Conservation (phyloP, 2,329 filamentous ascomycete genomes). For the Fusarium annulatum region DNA sequence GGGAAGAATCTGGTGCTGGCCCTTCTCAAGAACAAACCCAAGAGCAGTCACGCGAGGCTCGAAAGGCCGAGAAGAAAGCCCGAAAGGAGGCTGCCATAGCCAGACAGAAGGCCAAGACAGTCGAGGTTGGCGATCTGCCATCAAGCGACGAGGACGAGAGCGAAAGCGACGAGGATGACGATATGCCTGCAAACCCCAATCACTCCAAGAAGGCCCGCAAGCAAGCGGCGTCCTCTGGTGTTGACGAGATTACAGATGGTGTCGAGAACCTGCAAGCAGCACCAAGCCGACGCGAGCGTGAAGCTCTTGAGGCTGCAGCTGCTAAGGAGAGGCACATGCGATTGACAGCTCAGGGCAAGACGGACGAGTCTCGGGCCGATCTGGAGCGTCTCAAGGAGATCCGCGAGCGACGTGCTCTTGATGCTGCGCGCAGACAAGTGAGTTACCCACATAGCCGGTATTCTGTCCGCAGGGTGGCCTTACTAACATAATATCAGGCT, state of each 20-base stretch:
- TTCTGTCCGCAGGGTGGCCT: too few species aligned
- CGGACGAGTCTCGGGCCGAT: constrained; percentile 92
- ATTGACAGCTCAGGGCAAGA: constrained; percentile 93
- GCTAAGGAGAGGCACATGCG: constrained; percentile 93
- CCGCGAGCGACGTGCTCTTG: constrained; percentile 85
- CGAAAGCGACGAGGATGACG: constrained; percentile 66
- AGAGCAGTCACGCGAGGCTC: constrained; percentile 79
- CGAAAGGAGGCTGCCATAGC: constrained; percentile 91
- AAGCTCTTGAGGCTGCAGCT: constrained; percentile 87
- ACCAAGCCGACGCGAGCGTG: constrained; percentile 65
- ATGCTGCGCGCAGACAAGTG: constrained; percentile 85
- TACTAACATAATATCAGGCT: constrained; percentile 55
- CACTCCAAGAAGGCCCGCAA: constrained; percentile 80
- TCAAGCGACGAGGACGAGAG: constrained; percentile 75
- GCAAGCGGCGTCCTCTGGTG: constrained; percentile 58
- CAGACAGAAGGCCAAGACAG: constrained; percentile 74
- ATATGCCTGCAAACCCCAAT: constrained; percentile 91
- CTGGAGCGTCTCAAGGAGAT: constrained; percentile 85
- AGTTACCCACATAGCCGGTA: background rate
- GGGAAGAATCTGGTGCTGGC: constrained; percentile 60
- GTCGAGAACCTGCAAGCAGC: constrained; percentile 65
- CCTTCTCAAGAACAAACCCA: constrained; percentile 57
- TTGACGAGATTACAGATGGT: constrained; percentile 64
- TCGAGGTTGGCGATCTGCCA: constrained; percentile 88
- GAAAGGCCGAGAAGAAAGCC: constrained; percentile 87